Percentiles rank a stretch among this genome's conserved stretches.
These are phyloP conservation scores for Rhizopogon salebrosus DNA, from an alignment of 768 basidiomycete species.

Conservation along the genomic window DNA sequence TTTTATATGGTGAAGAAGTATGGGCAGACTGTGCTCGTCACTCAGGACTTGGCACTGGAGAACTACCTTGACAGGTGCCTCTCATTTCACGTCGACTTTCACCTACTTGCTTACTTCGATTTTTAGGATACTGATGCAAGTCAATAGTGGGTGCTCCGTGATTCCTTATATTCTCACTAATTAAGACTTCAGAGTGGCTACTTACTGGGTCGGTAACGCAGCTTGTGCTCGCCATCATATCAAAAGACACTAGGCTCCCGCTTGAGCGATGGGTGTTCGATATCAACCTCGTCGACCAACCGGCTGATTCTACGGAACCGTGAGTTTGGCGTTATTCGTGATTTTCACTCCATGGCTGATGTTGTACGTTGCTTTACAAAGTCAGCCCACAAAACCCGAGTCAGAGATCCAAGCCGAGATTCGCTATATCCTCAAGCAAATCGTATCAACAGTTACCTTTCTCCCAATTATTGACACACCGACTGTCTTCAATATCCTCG, in stretches of 20 bases:
- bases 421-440: slow-evolving; percentile 95
- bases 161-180: not conserved
- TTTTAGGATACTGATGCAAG: slow-evolving; percentile 77
- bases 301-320: slow-evolving; percentile 45
- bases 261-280: slow-evolving; percentile 99
- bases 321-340: slow-evolving; percentile 28
- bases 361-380: slow-evolving; percentile 19
- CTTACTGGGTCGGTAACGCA: slow-evolving; percentile 89
- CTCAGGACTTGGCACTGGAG: slow-evolving; percentile 88
- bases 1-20: slow-evolving; percentile 99
- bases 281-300: slow-evolving; percentile 73
- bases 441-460: slow-evolving; percentile 95
- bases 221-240: slow-evolving; percentile 92
- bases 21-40: slow-evolving; percentile 91
- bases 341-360: not conserved
- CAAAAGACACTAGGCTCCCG: slow-evolving; percentile 86
- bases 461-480: slow-evolving; percentile 93
- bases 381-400: slow-evolving; percentile 63
- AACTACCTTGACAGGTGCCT: slow-evolving; percentile 81
- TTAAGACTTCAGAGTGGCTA: slow-evolving; percentile 72
- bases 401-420: slow-evolving; percentile 96
- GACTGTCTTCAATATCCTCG: slow-evolving; percentile 95
- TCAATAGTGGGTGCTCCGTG: slow-evolving; percentile 64
- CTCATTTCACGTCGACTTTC: not conserved
- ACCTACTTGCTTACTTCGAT: slow-evolving; percentile 3